Conservation (phyloP, 2,329 filamentous ascomycete genomes). For the Sarocladiaceae sp. region DNA sequence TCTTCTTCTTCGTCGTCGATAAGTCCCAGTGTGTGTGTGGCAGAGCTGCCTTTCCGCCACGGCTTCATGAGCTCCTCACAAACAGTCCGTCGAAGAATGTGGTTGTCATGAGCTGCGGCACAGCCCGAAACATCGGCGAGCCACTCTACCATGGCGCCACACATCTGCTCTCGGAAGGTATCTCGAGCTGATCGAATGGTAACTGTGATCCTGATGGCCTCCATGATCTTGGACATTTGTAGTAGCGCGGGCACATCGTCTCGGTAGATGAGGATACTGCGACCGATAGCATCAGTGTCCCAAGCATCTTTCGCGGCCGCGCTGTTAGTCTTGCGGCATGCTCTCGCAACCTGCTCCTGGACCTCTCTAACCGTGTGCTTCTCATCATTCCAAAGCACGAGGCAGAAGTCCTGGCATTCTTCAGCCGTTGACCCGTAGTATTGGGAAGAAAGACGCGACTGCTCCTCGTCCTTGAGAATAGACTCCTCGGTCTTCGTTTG, state of each 20-base stretch:
- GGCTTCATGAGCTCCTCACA: constrained; percentile 88
- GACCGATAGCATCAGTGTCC: constrained; percentile 84
- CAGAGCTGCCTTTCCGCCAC: constrained; percentile 83
- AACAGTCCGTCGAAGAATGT: constrained; percentile 74
- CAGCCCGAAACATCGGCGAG: constrained; percentile 88
- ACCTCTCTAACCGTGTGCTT: constrained; percentile 96
- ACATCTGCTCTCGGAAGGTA: constrained; percentile 98
- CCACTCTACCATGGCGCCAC: constrained; percentile 96
- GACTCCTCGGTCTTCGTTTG: constrained; percentile 78
- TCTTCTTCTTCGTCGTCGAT: constrained; percentile 44
- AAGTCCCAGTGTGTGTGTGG: constrained; percentile 58
- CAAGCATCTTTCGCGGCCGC: constrained; percentile 74
- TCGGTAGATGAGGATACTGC: constrained; percentile 77
- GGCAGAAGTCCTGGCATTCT: constrained; percentile 61
- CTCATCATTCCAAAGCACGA: constrained; percentile 96
- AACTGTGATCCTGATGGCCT: constrained; percentile 93
- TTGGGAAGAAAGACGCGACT: constrained; percentile 66
- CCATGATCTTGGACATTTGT: constrained; percentile 76
- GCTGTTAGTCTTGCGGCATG: constrained; percentile 67
- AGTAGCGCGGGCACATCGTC: constrained; percentile 70
- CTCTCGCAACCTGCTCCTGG: constrained; percentile 81
- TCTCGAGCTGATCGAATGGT: constrained; percentile 91
- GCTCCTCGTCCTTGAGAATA: constrained; percentile 75
- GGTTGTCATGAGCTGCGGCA: constrained; percentile 73
- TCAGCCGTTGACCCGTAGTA: constrained; percentile 62